Percentiles rank a stretch among this genome's conserved stretches.
Conservation (phyloP, 2,329 filamentous ascomycete species). For the Incumbomyces delicatus region DNA sequence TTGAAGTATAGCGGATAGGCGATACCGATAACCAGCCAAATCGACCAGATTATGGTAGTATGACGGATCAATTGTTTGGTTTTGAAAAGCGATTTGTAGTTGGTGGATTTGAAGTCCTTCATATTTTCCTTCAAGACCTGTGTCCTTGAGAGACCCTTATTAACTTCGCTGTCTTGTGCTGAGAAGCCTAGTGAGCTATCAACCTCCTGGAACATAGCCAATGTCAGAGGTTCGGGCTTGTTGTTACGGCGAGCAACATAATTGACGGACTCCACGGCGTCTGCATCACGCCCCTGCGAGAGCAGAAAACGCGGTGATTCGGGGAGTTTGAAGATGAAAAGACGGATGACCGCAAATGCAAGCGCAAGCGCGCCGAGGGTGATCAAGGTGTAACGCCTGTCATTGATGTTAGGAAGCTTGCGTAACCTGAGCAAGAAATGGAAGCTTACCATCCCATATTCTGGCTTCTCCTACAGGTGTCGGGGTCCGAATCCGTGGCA, state of each 20-base stretch:
- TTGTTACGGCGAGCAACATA: constrained; percentile 62
- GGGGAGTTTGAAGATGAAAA: constrained; percentile 58
- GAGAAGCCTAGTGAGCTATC: constrained; percentile 13
- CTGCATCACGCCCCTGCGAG: constrained; percentile 58
- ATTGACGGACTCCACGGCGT: constrained; percentile 60
- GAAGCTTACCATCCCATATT: constrained; percentile 57
- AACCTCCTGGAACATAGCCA: constrained; percentile 26
- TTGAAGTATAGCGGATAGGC: constrained; percentile 32
- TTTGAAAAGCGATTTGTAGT: constrained; percentile 24
- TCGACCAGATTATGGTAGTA: constrained; percentile 50
- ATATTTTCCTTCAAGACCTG: constrained; percentile 24
- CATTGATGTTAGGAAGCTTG: background rate
- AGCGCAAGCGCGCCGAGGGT: constrained; percentile 59
- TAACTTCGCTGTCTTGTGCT: background rate
- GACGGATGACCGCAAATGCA: constrained; percentile 58
- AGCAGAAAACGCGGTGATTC: constrained; percentile 69
- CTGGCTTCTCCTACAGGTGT: constrained; percentile 23
- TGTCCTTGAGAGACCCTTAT: constrained; percentile 20
- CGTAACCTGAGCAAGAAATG: background rate
- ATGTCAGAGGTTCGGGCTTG: constrained; percentile 31
- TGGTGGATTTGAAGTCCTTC: constrained; percentile 19
- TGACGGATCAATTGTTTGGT: constrained; percentile 47
- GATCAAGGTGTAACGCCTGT: constrained; percentile 57
- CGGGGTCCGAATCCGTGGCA: constrained; percentile 21
- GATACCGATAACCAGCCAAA: constrained; percentile 60